Conservation (phyloP, 1,139 yeast genomes). For the Sugiyamaella sp. region DNA sequence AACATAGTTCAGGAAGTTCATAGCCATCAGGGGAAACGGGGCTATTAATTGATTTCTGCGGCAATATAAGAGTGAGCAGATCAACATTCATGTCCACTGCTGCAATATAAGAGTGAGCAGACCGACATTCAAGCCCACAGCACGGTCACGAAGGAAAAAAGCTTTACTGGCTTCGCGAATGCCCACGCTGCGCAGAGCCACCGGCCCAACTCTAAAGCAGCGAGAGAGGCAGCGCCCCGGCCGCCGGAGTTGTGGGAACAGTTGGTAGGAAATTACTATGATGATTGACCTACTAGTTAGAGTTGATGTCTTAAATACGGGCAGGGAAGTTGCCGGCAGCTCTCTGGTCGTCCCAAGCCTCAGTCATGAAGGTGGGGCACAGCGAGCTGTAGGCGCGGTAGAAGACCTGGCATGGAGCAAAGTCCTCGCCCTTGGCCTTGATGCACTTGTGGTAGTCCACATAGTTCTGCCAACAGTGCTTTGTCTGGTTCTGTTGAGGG, state of each 20-base stretch:
- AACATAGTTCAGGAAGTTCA: too few relatives aligned
- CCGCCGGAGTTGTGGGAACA: neutral
- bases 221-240: neutral
- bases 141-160: too few relatives aligned
- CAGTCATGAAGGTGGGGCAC: constrained; percentile 93
- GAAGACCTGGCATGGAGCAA: constrained; percentile 96
- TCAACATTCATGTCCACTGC: too few relatives aligned
- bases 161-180: too few relatives aligned
- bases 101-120: too few relatives aligned
- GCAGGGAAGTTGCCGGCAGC: constrained; percentile 70
- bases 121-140: too few relatives aligned
- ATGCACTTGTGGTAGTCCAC: constrained; percentile 98
- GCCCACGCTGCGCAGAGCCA: too few relatives aligned
- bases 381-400: constrained; percentile 87
- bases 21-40: too few relatives aligned
- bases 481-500: constrained; percentile 97
- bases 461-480: constrained; percentile 97
- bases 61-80: too few relatives aligned
- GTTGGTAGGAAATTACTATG: constrained; percentile 7
- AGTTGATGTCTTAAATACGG: constrained; percentile 44
- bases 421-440: constrained; percentile 95
- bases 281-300: neutral
- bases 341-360: constrained; percentile 96
- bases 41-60: too few relatives aligned
- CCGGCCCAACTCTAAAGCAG: neutral